Conservation (phyloP, 2,329 filamentous ascomycete genomes). For the Neofusicoccum umdonicola region DNA sequence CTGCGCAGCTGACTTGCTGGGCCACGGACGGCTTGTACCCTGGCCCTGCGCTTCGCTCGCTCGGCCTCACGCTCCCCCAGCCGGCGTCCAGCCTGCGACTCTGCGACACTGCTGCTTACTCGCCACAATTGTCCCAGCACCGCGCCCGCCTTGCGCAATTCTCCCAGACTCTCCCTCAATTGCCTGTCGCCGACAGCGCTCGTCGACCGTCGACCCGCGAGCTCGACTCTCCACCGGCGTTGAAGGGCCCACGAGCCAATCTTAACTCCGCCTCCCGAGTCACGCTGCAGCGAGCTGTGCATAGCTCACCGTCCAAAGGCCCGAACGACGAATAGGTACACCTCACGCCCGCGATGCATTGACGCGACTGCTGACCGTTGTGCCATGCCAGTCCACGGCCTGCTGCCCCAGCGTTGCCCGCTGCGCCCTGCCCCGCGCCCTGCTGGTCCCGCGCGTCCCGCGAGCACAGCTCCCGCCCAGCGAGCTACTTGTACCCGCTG, state of each 20-base stretch:
- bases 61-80: conserved; percentile 9
- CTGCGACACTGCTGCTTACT: background rate
- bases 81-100: conserved; percentile 11
- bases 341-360: conserved; percentile 6
- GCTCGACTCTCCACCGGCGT: background rate
- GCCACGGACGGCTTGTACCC: conserved; percentile 12
- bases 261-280: conserved; percentile 17
- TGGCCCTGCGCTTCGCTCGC: conserved; percentile 3
- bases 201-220: background rate
- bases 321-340: conserved; percentile 6
- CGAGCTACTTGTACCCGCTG: conserved; percentile 5
- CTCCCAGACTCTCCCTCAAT: background rate
- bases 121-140: conserved; percentile 5
- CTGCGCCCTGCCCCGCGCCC: conserved; percentile 3
- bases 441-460: background rate
- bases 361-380: background rate
- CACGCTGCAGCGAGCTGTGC: conserved; percentile 14
- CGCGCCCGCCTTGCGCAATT: background rate
- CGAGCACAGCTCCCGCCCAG: background rate
- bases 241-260: background rate
- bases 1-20: conserved; percentile 16
- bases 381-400: background rate
- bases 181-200: background rate
- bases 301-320: conserved; percentile 9
- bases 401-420: background rate